phyloP scores from a whole-genome alignment of 257 asterid genomes.

The Rhazya stricta region DNA sequence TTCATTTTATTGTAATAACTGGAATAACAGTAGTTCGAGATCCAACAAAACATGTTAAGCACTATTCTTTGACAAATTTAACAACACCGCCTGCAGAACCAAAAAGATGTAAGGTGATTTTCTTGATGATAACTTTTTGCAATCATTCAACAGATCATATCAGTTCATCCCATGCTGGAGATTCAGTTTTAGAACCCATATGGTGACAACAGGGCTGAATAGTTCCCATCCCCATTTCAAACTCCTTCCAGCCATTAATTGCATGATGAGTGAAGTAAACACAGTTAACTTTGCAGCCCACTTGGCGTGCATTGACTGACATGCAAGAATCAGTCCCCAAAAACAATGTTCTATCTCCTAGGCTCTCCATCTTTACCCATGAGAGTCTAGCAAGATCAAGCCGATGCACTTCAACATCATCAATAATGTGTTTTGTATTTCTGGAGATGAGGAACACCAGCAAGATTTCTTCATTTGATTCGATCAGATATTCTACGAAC shows the following conservation, averaged over 20 bases:
- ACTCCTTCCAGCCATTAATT: conserved; percentile 25
- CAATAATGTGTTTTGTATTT: conserved; percentile 5
- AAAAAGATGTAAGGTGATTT: too few relatives aligned
- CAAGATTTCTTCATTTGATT: conserved; percentile 30
- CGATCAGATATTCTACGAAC: conserved; percentile 30
- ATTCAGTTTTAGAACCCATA: conserved; percentile 2
- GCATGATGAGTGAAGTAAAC: conserved; percentile 21
- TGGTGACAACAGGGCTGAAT: conserved; percentile 15
- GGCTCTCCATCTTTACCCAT: conserved; percentile 17
- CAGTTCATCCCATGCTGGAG: conserved; percentile 12
- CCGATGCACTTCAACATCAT: conserved; percentile 27
- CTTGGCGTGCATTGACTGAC: conserved; percentile 22
- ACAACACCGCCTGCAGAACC: too few relatives aligned
- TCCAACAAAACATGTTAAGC: too few relatives aligned
- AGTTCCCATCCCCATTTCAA: conserved; percentile 25
- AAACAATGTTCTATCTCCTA: conserved; percentile 29
- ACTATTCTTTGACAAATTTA: too few relatives aligned
- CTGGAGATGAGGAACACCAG: conserved; percentile 24
- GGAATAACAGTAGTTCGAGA: too few relatives aligned
- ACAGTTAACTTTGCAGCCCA: conserved; percentile 32
- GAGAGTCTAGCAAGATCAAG: conserved; percentile 14
- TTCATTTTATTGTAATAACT: too few relatives aligned
- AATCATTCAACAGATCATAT: neutral
- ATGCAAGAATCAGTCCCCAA: conserved; percentile 25
- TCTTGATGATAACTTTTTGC: too few relatives aligned